phyloP scores from a whole-genome alignment of 129 eudicot species.

The Flaveria linearis region DNA sequence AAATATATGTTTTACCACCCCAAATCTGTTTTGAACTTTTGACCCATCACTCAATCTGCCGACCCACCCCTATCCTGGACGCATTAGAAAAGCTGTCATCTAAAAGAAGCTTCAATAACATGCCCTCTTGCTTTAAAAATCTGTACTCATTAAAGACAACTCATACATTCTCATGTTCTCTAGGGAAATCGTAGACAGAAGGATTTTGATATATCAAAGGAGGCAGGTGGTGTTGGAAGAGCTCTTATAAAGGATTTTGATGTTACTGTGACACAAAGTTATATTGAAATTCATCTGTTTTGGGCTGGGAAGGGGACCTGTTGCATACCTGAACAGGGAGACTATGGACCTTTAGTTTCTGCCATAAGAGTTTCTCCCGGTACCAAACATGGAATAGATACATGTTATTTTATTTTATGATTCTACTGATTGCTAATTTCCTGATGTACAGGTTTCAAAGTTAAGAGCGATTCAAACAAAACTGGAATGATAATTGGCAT shows the following conservation, averaged over 20 bases:
- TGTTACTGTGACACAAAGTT: constrained; percentile 40
- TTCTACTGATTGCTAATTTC: neutral
- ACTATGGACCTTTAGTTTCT: constrained; percentile 55
- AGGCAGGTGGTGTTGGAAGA: constrained; percentile 51
- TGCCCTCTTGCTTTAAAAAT: neutral
- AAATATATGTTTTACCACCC: neutral
- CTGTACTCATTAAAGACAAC: neutral
- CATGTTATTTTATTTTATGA: neutral
- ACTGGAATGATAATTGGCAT: constrained; percentile 56
- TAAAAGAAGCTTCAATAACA: neutral
- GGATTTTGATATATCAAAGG: constrained; percentile 53
- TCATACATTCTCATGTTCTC: neutral
- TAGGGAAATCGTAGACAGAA: constrained; percentile 49
- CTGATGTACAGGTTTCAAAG: constrained; percentile 23
- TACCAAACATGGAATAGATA: constrained; percentile 25
- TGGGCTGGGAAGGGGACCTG: constrained; percentile 72
- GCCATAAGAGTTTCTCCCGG: constrained; percentile 51
- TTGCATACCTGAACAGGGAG: constrained; percentile 54
- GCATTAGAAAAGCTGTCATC: neutral
- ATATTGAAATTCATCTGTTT: constrained; percentile 55
- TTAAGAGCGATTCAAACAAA: constrained; percentile 32
- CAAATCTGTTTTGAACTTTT: neutral
- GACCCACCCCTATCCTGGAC: neutral
- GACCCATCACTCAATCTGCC: neutral
- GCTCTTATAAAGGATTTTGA: constrained; percentile 36